Base-by-base conservation (phyloP, 2,329 filamentous ascomycete genomes). In the Penicillium sclerotigenum region DNA sequence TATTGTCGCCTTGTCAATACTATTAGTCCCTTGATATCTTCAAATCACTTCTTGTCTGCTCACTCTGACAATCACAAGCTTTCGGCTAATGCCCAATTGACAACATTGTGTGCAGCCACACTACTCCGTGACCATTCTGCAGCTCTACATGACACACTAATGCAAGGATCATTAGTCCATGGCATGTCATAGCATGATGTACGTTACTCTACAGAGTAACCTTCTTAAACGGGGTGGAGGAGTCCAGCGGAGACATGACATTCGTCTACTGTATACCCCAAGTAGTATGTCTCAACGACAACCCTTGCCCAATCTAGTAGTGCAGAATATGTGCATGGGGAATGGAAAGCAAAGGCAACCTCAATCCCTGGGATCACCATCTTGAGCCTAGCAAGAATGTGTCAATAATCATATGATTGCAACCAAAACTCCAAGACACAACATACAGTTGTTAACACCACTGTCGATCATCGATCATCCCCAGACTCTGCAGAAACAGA, bases 181-280 rank as follows among this genome's bases (percentile, higher is more conserved):
- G 33, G 53, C 52, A 55, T 51, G 47, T 55, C 33, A 45, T 51
- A 45, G 38, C 33, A 52, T 55, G 47, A 55, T 40, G 41, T 55
- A 33, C 22, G n/a, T 20, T 16, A 18, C 52, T 18, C 14, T 40
- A 48, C 31, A 20, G 10, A 43, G 37, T 37, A 28, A 36, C 26
- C 29, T 31, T 24, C 7, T 20, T 22, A 2, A n/a, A 29, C n/a
- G 16, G 13, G 14, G 41, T 26, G 33, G 43, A 41, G 43, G 37
- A 34, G 4, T 38, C 50, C 7, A 42, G 16, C 14, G 24, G 13
- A 6, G 28, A 43, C 13, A 14, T 43, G n/a, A 48, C 33, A 37
- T 20, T 5, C 18, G 3, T 18, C 34, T 4, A n/a, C 1, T 18
- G 20, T 22, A 22, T 33, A 18, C 13, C 13, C 42, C 8, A 31